A percentile compares a stretch with the other conserved stretches of the same genome.
Evolutionary conservation across 2,329 filamentous ascomycete species (phyloP).

Genomic region (Cladosporium sp.): DNA sequence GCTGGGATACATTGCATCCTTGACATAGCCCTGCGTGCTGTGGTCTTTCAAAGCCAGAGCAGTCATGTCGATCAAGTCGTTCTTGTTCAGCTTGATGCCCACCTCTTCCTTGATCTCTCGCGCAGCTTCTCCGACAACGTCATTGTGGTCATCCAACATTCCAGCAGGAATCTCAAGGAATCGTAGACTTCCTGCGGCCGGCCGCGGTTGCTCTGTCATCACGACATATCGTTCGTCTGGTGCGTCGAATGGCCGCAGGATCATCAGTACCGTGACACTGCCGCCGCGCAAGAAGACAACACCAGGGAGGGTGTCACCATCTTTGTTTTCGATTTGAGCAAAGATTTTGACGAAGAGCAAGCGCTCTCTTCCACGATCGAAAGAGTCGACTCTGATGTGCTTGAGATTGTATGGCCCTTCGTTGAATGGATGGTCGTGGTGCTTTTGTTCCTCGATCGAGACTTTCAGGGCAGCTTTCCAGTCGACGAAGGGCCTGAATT

Average conservation of each 20-base stretch:
- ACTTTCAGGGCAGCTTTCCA: not conserved
- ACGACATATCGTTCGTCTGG: not conserved
- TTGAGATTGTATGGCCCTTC: not conserved
- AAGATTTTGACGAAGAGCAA: not conserved
- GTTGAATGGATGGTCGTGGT: not conserved
- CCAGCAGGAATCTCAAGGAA: not conserved
- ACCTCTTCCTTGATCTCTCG: not conserved
- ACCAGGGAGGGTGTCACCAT: not conserved
- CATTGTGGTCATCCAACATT: not conserved
- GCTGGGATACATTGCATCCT: not conserved
- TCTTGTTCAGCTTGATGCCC: not conserved
- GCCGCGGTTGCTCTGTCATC: not conserved
- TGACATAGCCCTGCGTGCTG: not conserved
- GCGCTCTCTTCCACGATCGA: not conserved
- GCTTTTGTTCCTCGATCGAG: not conserved
- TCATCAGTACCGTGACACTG: not conserved
- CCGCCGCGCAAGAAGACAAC: not conserved
- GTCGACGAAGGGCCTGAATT: not conserved
- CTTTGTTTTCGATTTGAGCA: not conserved
- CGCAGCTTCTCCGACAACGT: not conserved
- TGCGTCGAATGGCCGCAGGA: not conserved
- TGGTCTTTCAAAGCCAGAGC: not conserved
- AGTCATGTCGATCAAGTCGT: not conserved
- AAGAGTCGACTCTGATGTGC: not conserved
- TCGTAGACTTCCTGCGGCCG: not conserved